Conservation (phyloP, 371 early-diverging fungal species). For the Mucor plumbeus region DNA sequence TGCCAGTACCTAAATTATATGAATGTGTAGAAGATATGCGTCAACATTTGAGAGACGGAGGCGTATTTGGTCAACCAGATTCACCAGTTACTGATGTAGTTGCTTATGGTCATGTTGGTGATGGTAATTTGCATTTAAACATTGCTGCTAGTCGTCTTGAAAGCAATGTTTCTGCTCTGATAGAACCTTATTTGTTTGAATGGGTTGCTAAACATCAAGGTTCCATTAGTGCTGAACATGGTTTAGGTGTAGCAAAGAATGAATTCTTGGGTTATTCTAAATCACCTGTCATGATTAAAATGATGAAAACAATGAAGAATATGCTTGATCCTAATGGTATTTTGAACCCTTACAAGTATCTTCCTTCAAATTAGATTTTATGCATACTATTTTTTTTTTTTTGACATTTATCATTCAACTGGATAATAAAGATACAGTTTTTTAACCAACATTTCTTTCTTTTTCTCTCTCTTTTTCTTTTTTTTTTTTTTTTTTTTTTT, state of each 20-base stretch:
- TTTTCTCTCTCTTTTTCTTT: neutral
- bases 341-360: slow-evolving; percentile 83
- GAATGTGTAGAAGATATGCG: slow-evolving; percentile 82
- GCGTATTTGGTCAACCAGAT: slow-evolving; percentile 58
- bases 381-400: too few species aligned
- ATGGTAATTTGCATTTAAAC: slow-evolving; percentile 91
- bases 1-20: slow-evolving; percentile 89
- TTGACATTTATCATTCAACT: neutral
- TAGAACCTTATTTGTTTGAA: slow-evolving; percentile 96
- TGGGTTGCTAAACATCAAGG: slow-evolving; percentile 76
- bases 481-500: too few species aligned
- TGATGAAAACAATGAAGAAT: slow-evolving; percentile 80
- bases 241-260: slow-evolving; percentile 79
- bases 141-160: slow-evolving; percentile 74
- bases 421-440: neutral
- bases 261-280: slow-evolving; percentile 72
- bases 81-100: slow-evolving; percentile 74
- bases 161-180: slow-evolving; percentile 60
- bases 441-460: neutral
- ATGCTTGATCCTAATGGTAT: slow-evolving; percentile 85
- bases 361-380: slow-evolving; percentile 2
- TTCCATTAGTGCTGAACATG: slow-evolving; percentile 83
- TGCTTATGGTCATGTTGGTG: slow-evolving; percentile 94
- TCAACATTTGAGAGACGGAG: slow-evolving; percentile 61
- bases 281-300: slow-evolving; percentile 60